Conservation (phyloP, 768 basidiomycete genomes). For the Suillus cothurnatus region DNA sequence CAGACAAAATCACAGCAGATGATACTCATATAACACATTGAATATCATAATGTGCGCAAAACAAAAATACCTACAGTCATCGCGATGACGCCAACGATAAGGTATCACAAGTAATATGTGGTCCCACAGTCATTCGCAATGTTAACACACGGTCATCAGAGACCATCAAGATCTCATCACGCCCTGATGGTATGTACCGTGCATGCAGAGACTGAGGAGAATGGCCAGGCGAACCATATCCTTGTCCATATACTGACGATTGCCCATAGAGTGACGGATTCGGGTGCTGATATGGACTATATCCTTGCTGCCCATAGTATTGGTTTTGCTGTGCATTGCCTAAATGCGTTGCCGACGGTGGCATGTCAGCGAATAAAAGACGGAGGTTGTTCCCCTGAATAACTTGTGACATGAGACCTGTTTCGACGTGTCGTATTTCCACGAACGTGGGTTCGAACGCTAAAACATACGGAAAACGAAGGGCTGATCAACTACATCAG, state of each 20-base stretch:
- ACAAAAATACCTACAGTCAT: conserved; percentile 16
- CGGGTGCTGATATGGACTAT: conserved; percentile 36
- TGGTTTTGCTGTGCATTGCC: conserved; percentile 40
- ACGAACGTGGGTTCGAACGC: conserved; percentile 97
- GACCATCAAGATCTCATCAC: conserved; percentile 88
- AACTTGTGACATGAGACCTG: conserved; percentile 88
- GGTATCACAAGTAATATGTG: conserved; percentile 13
- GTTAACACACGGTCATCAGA: conserved; percentile 86
- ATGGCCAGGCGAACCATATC: conserved; percentile 27
- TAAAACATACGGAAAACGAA: conserved; percentile 95
- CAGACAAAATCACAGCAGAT: conserved; percentile 17
- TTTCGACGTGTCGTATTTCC: conserved; percentile 95
- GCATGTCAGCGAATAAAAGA: conserved; percentile 91
- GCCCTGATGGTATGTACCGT: conserved; percentile 53
- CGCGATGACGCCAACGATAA: conserved; percentile 20
- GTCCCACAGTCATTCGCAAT: conserved; percentile 50
- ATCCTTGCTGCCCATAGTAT: conserved; percentile 33
- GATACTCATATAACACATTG: conserved; percentile 13
- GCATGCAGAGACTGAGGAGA: conserved; percentile 43
- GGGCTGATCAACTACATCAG: conserved; percentile 51
- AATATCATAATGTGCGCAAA: conserved; percentile 7
- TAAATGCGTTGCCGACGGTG: conserved; percentile 77
- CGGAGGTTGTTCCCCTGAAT: conserved; percentile 92
- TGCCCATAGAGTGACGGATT: conserved; percentile 18
- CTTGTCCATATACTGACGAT: conserved; percentile 28